Percentiles rank a stretch among this genome's conserved stretches.
Evolutionary conservation across 148 eudicot species (phyloP).

Genomic region (Rheum nobile): DNA sequence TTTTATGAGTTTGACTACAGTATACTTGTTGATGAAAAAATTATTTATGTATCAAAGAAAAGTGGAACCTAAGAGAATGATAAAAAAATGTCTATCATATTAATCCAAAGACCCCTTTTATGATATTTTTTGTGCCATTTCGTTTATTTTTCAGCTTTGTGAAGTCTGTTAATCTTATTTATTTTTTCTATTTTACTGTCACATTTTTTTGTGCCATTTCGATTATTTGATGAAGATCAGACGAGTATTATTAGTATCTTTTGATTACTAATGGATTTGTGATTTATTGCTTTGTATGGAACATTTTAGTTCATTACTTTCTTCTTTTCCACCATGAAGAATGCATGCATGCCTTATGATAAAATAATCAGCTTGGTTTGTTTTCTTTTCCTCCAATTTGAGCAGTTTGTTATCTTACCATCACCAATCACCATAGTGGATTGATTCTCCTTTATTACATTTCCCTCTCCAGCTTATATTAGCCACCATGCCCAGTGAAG

Average conservation of each 20-base stretch:
- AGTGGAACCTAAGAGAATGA: too few relatives aligned
- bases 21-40: too few relatives aligned
- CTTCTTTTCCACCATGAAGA: background rate
- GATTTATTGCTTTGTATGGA: background rate
- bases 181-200: too few relatives aligned
- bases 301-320: background rate
- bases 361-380: background rate
- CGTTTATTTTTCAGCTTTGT: background rate
- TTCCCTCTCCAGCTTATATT: constrained; percentile 57
- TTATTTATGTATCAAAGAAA: too few relatives aligned
- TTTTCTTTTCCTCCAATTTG: background rate
- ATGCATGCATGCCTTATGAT: too few relatives aligned
- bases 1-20: too few relatives aligned
- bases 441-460: background rate
- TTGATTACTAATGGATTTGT: background rate
- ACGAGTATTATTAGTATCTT: background rate
- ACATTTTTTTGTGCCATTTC: background rate
- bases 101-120: too few relatives aligned
- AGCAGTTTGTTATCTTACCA: background rate
- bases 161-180: background rate
- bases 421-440: too few relatives aligned
- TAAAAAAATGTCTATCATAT: too few relatives aligned
- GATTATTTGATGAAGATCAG: background rate
- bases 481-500: constrained; percentile 53
- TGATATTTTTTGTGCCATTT: background rate